These are phyloP conservation scores for Globisporangium radiosum DNA, from an alignment of 352 stramenopile species.

Conservation along the genomic window DNA sequence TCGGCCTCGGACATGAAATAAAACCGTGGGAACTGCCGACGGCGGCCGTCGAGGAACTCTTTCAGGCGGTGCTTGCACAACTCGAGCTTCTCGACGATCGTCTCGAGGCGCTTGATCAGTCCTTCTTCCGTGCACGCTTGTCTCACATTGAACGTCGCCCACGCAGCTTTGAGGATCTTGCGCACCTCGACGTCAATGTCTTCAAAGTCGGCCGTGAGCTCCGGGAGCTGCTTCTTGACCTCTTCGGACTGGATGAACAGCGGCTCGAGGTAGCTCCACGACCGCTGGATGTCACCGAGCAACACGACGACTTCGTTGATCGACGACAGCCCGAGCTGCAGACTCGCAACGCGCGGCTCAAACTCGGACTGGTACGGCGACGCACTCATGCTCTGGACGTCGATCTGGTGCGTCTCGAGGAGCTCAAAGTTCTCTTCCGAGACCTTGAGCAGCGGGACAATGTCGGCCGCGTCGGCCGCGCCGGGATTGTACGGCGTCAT, in stretches of 20 bases:
- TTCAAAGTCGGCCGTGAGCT: constrained; percentile 91
- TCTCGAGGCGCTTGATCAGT: constrained; percentile 87
- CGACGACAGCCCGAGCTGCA: constrained; percentile 82
- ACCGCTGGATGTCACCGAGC: constrained; percentile 93
- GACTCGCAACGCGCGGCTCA: constrained; percentile 84
- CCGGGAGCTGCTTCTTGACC: constrained; percentile 93
- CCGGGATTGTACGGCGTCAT: constrained; percentile 89
- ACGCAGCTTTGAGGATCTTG: constrained; percentile 78
- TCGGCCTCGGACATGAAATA: constrained; percentile 90
- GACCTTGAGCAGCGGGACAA: constrained; percentile 88
- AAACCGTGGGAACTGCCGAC: constrained; percentile 92
- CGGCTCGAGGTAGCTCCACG: constrained; percentile 94
- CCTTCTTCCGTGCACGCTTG: constrained; percentile 86
- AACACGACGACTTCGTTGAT: constrained; percentile 92
- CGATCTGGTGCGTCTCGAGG: constrained; percentile 95
- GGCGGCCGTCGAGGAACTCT: constrained; percentile 93
- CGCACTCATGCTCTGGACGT: constrained; percentile 95
- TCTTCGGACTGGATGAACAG: constrained; percentile 95
- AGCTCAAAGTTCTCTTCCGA: constrained; percentile 96
- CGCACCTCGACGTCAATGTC: constrained; percentile 93
- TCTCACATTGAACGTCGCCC: constrained; percentile 87
- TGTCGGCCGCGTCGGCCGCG: constrained; percentile 55
- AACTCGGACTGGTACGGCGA: constrained; percentile 95
- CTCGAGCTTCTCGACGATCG: constrained; percentile 91
- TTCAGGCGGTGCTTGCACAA: constrained; percentile 92